Base-by-base conservation (phyloP, 2,329 filamentous ascomycete genomes). In the Epicoccum sorghinum region DNA sequence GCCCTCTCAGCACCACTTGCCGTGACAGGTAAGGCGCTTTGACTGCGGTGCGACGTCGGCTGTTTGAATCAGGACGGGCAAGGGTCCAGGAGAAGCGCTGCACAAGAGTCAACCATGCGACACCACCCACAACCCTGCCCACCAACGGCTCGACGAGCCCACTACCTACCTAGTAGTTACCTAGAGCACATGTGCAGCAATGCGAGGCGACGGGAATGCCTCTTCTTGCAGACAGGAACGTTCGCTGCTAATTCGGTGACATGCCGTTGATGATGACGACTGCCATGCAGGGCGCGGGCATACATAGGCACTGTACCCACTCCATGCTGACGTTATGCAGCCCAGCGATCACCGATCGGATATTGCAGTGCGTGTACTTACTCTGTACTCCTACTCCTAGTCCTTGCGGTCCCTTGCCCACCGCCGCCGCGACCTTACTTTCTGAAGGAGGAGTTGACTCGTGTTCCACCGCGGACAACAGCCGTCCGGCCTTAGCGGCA, bases 201-300 rank as follows among this genome's bases (percentile, higher is more conserved):
- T 24, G 23, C 46, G 52, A 55, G 46, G 46, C 46, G 52, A 47
- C 46, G 52, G 41, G 41, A 29, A 42, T 37, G 43, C n/a, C 29
- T 23, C 25, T 6, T 9, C 27, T 7, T 29, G 27, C 27, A 29
- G 27, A 29, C 27, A 42, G 33, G 33, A 43, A 22, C 39, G 32
- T 13, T 52, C 23, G 40, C 35, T 22, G 24, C 22, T 18, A 32
- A 29, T 9, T 35, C 23, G 29, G 40, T 45, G 40, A 49, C 46
- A 30, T 40, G 45, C 39, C 39, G 36, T 12, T 45, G 40, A 40
- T 33, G 39, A 38, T 29, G 25, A 22, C 40, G 18, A 18, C 22
- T 33, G 32, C 18, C 18, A 18, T 9, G 22, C 22, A 38, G 33
- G 22, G 29, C 32, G 22, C 29, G 13, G 37, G 24, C 41, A 18